These are phyloP conservation scores for Neocallimastix lanati DNA, from an alignment of 192 early-diverging fungal genomes.

Conservation along the genomic window DNA sequence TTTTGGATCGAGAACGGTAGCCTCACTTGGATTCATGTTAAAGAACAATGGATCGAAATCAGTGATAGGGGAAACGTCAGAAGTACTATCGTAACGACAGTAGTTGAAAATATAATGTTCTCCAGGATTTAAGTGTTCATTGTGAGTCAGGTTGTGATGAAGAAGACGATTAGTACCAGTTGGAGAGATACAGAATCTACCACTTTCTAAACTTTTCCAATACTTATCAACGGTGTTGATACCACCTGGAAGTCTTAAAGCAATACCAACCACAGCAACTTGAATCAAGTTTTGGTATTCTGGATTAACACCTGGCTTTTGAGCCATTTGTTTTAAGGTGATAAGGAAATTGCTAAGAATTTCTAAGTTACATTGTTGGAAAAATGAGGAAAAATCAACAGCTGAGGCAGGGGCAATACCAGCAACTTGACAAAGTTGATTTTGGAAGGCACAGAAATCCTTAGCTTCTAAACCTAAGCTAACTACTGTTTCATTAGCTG, in stretches of 20 bases:
- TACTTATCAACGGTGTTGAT: neutral
- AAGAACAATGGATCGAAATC: constrained; percentile 12
- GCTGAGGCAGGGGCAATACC: neutral
- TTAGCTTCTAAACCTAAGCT: neutral
- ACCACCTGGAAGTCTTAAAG: neutral
- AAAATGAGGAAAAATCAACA: neutral
- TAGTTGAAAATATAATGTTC: neutral
- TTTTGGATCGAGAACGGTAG: constrained; percentile 4
- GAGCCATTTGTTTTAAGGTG: neutral
- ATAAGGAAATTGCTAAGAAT: neutral
- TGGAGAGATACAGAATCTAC: neutral
- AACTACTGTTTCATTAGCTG: neutral
- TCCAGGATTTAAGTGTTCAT: neutral
- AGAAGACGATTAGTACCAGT: neutral
- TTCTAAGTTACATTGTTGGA: neutral
- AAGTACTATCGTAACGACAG: neutral
- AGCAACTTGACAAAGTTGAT: neutral
- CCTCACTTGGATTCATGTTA: constrained; percentile 8
- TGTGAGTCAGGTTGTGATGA: neutral
- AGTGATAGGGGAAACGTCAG: neutral
- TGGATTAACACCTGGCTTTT: neutral
- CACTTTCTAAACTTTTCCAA: neutral
- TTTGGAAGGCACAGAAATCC: neutral
- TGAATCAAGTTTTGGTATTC: neutral
- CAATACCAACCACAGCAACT: neutral